Base-by-base conservation (phyloP, 306 rosid genomes). In the Lupinus albus region DNA sequence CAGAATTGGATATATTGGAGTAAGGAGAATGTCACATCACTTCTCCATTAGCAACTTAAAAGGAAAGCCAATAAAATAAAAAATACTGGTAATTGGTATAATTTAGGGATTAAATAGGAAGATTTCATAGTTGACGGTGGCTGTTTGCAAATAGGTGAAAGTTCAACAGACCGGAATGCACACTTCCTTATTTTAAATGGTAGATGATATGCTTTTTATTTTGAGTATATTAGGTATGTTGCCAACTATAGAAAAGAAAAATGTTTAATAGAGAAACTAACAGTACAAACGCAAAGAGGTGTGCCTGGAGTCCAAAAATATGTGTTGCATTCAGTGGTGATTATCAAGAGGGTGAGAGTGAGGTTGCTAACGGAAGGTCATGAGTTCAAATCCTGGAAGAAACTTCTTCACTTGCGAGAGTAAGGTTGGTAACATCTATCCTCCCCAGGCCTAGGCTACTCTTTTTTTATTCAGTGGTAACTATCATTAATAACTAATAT, bases 171-270 rank as follows among this genome's bases (percentile, higher is more conserved):
- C 3, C 13, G 1, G 47, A 11, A 42, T 42, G 47, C 47, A 42
- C 14, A 11, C 11, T 42, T 25, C 30, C 30, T 25, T 25, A 25
- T 42, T 42, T 4, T 11, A 10, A 2, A 41, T 41, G 2, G 2
- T 41, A 2, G 30, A 25, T 7, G 12, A 9, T 17, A 36, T 36
- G 33, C 1, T 0, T 15, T 5, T 57, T 6, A 12, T 15, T 45
- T 70, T 61, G 46, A 33, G 9, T n/a, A 57, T 7, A 30, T 12
- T 57, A 70, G 58, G 28, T 4, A 71, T 48, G 67, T 48, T 35
- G 17, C 59, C 33, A 5, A 14, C 36, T n/a, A 50, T 25, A 46
- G 17, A 33, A 50, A 17, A 15, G n/a, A n/a, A 33, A 33, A 2
- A 8, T 2, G 15, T 1, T 32, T 20, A 60, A 11, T 12, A 59